These are phyloP conservation scores for Angomonas deanei DNA, from an alignment of 208 protist genomes.

Conservation along the genomic window DNA sequence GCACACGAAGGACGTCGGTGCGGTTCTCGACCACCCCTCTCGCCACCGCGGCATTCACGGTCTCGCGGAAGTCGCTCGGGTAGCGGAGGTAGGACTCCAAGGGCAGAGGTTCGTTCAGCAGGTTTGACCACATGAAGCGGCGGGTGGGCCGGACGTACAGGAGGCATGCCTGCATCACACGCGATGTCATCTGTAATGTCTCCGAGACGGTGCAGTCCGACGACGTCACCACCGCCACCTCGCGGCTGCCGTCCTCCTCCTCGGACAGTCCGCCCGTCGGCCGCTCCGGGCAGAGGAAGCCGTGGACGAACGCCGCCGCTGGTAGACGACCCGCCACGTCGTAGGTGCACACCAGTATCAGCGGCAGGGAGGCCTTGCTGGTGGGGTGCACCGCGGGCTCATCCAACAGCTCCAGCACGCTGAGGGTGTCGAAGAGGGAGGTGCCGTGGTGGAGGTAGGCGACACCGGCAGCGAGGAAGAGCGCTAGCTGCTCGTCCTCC, in stretches of 20 bases:
- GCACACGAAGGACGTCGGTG: conserved; percentile 61
- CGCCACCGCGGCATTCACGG: conserved; percentile 70
- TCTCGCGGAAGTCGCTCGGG: conserved; percentile 74
- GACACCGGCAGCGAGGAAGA: conserved; percentile 65
- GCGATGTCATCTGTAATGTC: conserved; percentile 74
- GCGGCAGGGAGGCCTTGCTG: conserved; percentile 42
- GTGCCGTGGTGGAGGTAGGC: conserved; percentile 73
- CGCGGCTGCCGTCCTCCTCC: neutral
- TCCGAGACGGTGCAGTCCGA: conserved; percentile 55
- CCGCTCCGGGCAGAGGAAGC: conserved; percentile 72
- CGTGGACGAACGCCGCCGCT: conserved; percentile 58
- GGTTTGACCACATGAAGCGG: conserved; percentile 57
- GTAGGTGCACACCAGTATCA: conserved; percentile 74
- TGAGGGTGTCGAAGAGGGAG: conserved; percentile 49
- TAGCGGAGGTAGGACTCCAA: conserved; percentile 75
- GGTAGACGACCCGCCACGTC: conserved; percentile 76
- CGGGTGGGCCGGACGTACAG: conserved; percentile 59
- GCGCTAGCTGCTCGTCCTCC: conserved; percentile 44
- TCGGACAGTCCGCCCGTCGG: neutral
- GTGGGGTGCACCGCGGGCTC: conserved; percentile 35
- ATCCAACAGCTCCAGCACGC: conserved; percentile 51
- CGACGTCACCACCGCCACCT: conserved; percentile 8
- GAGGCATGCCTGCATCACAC: conserved; percentile 58
- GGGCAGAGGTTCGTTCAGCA: conserved; percentile 78
- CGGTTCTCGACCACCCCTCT: conserved; percentile 45